These are phyloP conservation scores for Hyaloscypha variabilis DNA, from an alignment of 495 filamentous ascomycete genomes.

Conservation along the genomic window DNA sequence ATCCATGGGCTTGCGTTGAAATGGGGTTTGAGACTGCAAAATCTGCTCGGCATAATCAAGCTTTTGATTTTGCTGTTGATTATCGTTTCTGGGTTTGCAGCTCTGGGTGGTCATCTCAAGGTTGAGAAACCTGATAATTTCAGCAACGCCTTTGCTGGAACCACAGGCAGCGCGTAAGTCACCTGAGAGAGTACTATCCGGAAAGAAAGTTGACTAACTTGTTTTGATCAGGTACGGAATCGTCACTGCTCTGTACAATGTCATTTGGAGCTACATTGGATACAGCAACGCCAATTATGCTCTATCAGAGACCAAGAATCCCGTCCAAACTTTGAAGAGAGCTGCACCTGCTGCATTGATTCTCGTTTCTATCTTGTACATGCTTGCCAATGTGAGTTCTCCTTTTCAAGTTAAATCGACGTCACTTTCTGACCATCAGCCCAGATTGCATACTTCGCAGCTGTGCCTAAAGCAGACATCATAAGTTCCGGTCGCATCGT, in stretches of 20 bases:
- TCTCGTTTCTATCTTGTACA: constrained; percentile 50
- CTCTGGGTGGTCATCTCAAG: constrained; percentile 37
- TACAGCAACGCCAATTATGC: constrained; percentile 25
- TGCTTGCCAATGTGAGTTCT: constrained; percentile 57
- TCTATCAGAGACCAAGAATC: constrained; percentile 52
- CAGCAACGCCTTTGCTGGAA: constrained; percentile 36
- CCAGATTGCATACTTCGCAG: constrained; percentile 36
- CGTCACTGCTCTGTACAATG: constrained; percentile 63
- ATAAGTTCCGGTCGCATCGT: constrained; percentile 25
- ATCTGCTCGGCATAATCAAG: constrained; percentile 50
- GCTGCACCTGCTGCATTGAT: constrained; percentile 50
- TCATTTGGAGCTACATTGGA: constrained; percentile 59
- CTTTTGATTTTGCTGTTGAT: constrained; percentile 49
- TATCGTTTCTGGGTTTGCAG: constrained; percentile 45
- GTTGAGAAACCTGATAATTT: constrained; percentile 41
- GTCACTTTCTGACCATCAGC: too few species aligned
- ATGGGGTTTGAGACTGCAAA: constrained; percentile 53
- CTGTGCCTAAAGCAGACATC: constrained; percentile 25
- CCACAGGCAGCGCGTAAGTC: constrained; percentile 35
- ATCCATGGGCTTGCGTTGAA: constrained; percentile 53
- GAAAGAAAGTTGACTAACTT: too few species aligned
- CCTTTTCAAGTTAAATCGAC: too few species aligned
- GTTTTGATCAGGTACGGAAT: too few species aligned
- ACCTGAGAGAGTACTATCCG: too few species aligned
- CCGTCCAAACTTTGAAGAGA: constrained; percentile 49